Conservation (phyloP, 2,329 filamentous ascomycete species). For the Rachicladosporium sp. region DNA sequence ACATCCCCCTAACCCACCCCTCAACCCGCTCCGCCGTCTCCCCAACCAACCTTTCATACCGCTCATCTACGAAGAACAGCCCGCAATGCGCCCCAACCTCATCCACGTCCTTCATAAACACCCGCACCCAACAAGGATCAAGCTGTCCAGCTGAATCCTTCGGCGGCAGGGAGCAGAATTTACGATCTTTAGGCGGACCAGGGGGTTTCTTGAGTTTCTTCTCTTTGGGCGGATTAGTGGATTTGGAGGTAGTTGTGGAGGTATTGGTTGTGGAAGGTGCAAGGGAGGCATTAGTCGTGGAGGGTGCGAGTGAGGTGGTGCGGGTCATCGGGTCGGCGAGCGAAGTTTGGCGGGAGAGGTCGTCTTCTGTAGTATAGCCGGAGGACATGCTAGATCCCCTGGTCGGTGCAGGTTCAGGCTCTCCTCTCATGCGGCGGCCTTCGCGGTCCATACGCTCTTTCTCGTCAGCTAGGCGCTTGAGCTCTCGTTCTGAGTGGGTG, state of each 20-base stretch:
- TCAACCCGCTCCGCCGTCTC: conserved; percentile 25
- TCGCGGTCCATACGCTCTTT: conserved; percentile 20
- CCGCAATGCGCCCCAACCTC: conserved; percentile 78
- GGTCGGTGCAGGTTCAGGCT: conserved; percentile 8
- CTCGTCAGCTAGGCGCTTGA: conserved; percentile 17
- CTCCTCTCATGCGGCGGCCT: conserved; percentile 18
- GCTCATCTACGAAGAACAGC: conserved; percentile 58
- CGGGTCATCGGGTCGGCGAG: background rate
- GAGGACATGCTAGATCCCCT: no score
- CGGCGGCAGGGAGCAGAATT: conserved; percentile 66
- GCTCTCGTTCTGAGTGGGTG: conserved; percentile 18
- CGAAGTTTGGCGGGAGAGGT: background rate
- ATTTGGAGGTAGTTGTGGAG: background rate
- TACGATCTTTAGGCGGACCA: conserved; percentile 45
- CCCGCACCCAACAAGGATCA: conserved; percentile 63
- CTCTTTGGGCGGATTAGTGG: background rate
- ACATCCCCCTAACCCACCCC: conserved; percentile 18
- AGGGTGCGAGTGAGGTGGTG: no score
- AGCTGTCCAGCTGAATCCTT: conserved; percentile 42
- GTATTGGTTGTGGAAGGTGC: conserved; percentile 5
- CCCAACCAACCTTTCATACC: conserved; percentile 25
- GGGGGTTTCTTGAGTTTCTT: conserved; percentile 6
- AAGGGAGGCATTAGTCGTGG: conserved; percentile 1
- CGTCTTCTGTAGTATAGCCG: background rate
- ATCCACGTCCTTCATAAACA: conserved; percentile 73